phyloP scores from a whole-genome alignment of 345 rosid genomes.

The Excoecaria cochinchinensis region DNA sequence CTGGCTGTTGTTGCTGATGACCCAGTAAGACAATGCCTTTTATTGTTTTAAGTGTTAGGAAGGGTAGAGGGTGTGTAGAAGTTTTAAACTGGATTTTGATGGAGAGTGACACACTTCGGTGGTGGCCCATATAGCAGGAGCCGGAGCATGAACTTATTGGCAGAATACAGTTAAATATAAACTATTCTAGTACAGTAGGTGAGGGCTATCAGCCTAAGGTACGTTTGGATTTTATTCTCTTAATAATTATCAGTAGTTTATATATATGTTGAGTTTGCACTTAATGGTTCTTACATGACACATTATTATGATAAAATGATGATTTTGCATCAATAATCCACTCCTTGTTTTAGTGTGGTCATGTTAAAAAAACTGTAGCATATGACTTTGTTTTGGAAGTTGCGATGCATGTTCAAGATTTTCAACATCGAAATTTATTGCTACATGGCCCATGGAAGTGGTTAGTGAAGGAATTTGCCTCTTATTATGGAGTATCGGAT shows the following conservation, averaged over 20 bases:
- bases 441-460: no score
- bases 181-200: slow-evolving; percentile 21
- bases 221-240: background rate
- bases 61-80: background rate
- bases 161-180: slow-evolving; percentile 21
- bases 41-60: background rate
- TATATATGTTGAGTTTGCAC: background rate
- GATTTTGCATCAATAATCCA: background rate
- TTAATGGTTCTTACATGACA: background rate
- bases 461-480: no score
- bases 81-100: background rate
- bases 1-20: slow-evolving; percentile 28
- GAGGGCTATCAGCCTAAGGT: slow-evolving; percentile 30
- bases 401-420: slow-evolving; percentile 26
- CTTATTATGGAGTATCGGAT: no score
- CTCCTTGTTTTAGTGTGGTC: slow-evolving; percentile 23
- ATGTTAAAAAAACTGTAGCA: slow-evolving; percentile 30
- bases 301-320: background rate
- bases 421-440: no score
- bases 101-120: slow-evolving; percentile 26
- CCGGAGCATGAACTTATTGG: slow-evolving; percentile 27
- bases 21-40: slow-evolving; percentile 13
- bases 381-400: slow-evolving; percentile 33
- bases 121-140: slow-evolving; percentile 30
- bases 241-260: no score